Conservation (phyloP, 2,329 filamentous ascomycete species). For the Pseudogymnoascus sp. region DNA sequence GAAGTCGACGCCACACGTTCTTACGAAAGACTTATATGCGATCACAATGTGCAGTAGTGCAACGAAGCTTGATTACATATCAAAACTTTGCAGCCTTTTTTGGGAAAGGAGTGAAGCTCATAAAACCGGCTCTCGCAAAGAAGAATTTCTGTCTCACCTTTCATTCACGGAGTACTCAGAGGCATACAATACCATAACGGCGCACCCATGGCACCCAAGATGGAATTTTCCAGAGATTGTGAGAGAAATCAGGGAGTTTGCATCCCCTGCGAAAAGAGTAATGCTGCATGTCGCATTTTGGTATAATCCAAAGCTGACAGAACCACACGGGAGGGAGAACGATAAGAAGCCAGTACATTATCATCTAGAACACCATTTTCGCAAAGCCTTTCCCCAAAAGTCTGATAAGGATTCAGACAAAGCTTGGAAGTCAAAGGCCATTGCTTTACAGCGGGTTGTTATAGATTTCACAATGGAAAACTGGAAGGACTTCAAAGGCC, state of each 20-base stretch:
- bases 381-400: background rate
- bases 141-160: background rate
- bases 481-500: background rate
- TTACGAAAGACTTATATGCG: background rate
- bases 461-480: background rate
- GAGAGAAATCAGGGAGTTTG: background rate
- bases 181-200: background rate
- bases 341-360: background rate
- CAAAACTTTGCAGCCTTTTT: background rate
- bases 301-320: background rate
- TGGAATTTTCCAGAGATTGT: background rate
- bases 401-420: background rate
- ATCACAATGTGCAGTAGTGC: background rate
- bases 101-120: background rate
- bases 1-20: background rate
- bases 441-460: background rate
- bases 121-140: background rate
- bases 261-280: background rate
- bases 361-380: background rate
- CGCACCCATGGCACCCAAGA: background rate
- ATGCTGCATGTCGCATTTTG: background rate
- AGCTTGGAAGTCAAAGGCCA: background rate
- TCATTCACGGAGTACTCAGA: background rate
- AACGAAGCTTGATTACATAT: background rate
- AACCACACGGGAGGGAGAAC: background rate